phyloP scores from a whole-genome alignment of 257 asterid species.

The Ocimum tenuiflorum region DNA sequence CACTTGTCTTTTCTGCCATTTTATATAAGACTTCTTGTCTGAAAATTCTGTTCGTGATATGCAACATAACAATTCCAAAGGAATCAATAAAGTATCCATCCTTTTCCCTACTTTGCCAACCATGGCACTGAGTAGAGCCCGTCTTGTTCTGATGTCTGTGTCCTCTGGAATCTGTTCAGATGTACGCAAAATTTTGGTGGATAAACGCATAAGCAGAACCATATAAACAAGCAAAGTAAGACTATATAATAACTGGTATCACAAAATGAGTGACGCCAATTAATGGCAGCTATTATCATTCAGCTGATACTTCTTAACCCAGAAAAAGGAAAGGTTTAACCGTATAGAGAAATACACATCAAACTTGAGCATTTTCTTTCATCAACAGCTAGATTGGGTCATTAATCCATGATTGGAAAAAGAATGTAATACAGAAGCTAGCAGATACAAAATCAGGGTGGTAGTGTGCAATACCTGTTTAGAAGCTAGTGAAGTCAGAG shows the following conservation, averaged over 20 bases:
- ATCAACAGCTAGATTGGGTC: conserved; percentile 1
- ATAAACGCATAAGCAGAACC: conserved; percentile 17
- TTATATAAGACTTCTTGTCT: conserved; percentile 86
- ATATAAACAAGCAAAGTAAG: neutral
- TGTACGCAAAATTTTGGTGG: conserved; percentile 21
- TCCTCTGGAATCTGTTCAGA: conserved; percentile 74
- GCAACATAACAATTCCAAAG: conserved; percentile 83
- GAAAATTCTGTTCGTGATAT: conserved; percentile 90
- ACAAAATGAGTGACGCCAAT: neutral
- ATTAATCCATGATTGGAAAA: conserved; percentile 8
- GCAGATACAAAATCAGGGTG: neutral
- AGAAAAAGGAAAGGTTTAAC: conserved; percentile 2
- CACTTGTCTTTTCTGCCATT: conserved; percentile 99
- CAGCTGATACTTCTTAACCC: neutral
- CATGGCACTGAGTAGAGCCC: conserved; percentile 90
- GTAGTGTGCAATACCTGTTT: neutral
- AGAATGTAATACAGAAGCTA: conserved; percentile 1
- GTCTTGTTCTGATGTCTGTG: conserved; percentile 83
- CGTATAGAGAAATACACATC: neutral
- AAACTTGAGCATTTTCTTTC: neutral
- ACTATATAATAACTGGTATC: neutral
- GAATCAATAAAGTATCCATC: conserved; percentile 88
- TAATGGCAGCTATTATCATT: neutral
- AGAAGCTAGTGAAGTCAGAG: too few relatives aligned
- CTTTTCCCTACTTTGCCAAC: conserved; percentile 95